phyloP scores from a whole-genome alignment of 2,329 filamentous ascomycete genomes.

The Xylariaceae sp. region DNA sequence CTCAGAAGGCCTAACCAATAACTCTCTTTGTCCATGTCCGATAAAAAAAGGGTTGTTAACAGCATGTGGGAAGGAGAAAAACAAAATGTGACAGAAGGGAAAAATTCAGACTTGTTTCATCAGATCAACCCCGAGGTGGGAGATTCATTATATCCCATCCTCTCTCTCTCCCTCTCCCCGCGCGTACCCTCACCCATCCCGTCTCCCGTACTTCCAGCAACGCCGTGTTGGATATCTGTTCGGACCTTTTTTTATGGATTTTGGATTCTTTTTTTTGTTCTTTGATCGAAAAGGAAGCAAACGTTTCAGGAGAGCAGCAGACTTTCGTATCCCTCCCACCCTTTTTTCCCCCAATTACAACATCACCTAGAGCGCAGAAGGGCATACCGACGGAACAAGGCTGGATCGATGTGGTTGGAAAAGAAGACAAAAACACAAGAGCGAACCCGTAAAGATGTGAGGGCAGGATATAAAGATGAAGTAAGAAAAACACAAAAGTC shows the following conservation, averaged over 20 bases:
- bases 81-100: slow-evolving; percentile 1
- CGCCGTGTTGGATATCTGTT: not conserved
- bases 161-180: not conserved
- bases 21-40: slow-evolving; percentile 4
- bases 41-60: slow-evolving; percentile 4
- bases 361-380: not conserved
- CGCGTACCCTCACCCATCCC: not conserved
- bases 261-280: not conserved
- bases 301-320: not conserved
- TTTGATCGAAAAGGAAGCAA: not conserved
- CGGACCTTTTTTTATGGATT: not conserved
- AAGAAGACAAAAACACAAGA: slow-evolving; percentile 1
- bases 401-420: not conserved
- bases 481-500: slow-evolving; percentile 13
- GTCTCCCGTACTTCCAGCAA: not conserved
- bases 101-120: slow-evolving; percentile 1
- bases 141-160: not conserved
- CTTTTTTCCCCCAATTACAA: not conserved
- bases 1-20: slow-evolving; percentile 19
- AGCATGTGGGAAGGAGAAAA: slow-evolving; percentile 2
- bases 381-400: slow-evolving; percentile 5
- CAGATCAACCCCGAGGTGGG: not conserved
- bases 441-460: slow-evolving; percentile 4
- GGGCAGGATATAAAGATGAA: slow-evolving; percentile 11
- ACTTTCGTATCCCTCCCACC: not conserved